Percentiles rank a stretch among this genome's conserved stretches.
These are phyloP conservation scores for Aureobasidium sp. DNA, from an alignment of 2,329 filamentous ascomycete genomes.

Conservation along the genomic window DNA sequence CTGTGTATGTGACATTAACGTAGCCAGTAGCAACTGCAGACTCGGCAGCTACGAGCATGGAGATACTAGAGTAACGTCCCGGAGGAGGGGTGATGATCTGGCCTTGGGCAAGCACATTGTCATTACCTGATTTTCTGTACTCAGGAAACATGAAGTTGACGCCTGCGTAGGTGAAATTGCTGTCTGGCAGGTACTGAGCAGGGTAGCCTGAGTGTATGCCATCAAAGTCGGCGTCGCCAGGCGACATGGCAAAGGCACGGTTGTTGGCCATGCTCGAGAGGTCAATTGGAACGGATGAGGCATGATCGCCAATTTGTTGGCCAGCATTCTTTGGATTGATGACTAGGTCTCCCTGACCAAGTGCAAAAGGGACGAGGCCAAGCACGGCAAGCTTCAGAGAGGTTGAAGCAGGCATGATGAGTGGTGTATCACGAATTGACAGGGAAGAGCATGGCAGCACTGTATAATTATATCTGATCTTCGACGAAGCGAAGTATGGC, in stretches of 20 bases:
- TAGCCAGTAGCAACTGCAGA: conserved; percentile 30
- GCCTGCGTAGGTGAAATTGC: conserved; percentile 31
- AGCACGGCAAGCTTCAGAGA: conserved; percentile 5
- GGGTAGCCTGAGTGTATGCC: conserved; percentile 31
- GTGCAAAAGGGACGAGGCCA: conserved; percentile 15
- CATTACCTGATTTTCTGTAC: conserved; percentile 30
- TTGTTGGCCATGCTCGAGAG: conserved; percentile 27
- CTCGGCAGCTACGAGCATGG: conserved; percentile 35
- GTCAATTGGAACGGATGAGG: conserved; percentile 20
- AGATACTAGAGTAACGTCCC: conserved; percentile 30
- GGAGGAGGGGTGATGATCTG: conserved; percentile 28
- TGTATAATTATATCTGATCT: not conserved
- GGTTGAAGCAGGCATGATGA: not conserved
- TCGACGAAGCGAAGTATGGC: not conserved
- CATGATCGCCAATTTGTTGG: conserved; percentile 15
- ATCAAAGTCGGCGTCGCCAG: conserved; percentile 31
- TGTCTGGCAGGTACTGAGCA: conserved; percentile 28
- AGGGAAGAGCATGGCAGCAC: not conserved
- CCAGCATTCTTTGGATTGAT: conserved; percentile 25
- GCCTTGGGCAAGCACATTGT: conserved; percentile 32
- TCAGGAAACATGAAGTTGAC: conserved; percentile 31
- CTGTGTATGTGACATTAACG: conserved; percentile 32
- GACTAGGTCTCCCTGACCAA: conserved; percentile 21
- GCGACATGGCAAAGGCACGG: conserved; percentile 29
- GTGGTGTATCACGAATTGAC: too few relatives aligned